Evolutionary conservation across 805 yeast species (phyloP).

Genomic region (Nakazawaea ernobii): DNA sequence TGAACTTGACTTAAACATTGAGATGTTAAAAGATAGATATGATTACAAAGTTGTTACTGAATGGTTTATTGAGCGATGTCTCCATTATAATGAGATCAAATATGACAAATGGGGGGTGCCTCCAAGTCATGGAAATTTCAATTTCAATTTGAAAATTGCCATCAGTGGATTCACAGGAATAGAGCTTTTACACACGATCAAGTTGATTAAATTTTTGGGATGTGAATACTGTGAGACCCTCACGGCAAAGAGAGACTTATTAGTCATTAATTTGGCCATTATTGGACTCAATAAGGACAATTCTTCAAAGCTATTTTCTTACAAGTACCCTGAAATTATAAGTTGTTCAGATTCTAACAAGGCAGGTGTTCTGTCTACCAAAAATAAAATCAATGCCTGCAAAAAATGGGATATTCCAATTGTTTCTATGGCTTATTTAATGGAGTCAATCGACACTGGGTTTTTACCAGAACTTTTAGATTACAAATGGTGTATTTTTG

Average conservation of each 20-base stretch:
- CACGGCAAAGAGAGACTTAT: conserved; percentile 44
- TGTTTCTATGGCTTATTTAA: conserved; percentile 47
- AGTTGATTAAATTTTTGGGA: conserved; percentile 51
- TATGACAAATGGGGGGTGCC: conserved; percentile 65
- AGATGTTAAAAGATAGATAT: conserved; percentile 13
- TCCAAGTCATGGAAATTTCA: conserved; percentile 24
- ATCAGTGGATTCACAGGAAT: conserved; percentile 72
- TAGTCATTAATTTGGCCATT: conserved; percentile 47
- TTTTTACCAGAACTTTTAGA: conserved; percentile 36
- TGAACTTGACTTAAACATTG: conserved; percentile 15
- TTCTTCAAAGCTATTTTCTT: conserved; percentile 37
- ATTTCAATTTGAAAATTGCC: conserved; percentile 20
- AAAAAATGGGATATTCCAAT: conserved; percentile 53
- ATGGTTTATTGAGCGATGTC: conserved; percentile 73
- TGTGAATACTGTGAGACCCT: conserved; percentile 45
- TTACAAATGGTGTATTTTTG: conserved; percentile 50
- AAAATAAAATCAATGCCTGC: conserved; percentile 52
- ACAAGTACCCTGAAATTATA: conserved; percentile 19
- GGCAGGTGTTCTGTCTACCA: conserved; percentile 34
- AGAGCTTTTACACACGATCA: conserved; percentile 64
- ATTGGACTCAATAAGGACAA: conserved; percentile 34
- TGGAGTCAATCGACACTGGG: conserved; percentile 41
- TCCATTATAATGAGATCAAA: conserved; percentile 45
- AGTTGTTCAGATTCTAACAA: conserved; percentile 21
- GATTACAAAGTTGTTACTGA: conserved; percentile 51